phyloP scores from a whole-genome alignment of 2,329 filamentous ascomycete genomes.

The Aspergillus amoenus region DNA sequence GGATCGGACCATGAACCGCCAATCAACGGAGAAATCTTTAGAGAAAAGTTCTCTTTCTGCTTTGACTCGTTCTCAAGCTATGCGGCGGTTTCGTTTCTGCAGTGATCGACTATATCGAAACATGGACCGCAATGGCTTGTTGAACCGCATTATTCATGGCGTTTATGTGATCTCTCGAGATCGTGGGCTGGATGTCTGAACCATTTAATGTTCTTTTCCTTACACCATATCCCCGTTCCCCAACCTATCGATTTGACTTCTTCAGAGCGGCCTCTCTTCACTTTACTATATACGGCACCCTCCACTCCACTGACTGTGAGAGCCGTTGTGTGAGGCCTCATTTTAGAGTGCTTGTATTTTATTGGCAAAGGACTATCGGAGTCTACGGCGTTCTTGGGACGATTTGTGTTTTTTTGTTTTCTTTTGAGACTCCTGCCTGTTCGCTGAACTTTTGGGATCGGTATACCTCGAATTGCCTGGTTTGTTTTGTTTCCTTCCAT shows the following conservation, averaged over 20 bases:
- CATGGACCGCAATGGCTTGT: slow-evolving; percentile 13
- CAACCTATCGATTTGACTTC: neutral
- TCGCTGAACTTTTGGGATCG: neutral
- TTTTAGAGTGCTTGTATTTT: slow-evolving; percentile 29
- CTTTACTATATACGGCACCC: neutral
- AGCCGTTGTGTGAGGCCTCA: slow-evolving; percentile 3
- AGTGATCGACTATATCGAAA: slow-evolving; percentile 1
- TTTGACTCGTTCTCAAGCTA: slow-evolving; percentile 5
- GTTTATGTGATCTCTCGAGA: slow-evolving; percentile 32
- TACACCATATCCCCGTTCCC: neutral
- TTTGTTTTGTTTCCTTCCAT: slow-evolving; percentile 19
- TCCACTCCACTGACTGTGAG: slow-evolving; percentile 3
- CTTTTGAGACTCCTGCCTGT: neutral
- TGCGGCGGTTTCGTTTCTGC: slow-evolving; percentile 1
- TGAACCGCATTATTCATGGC: slow-evolving; percentile 32
- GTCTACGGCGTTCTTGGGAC: slow-evolving; percentile 16
- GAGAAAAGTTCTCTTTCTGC: slow-evolving; percentile 14
- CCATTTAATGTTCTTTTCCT: slow-evolving; percentile 9
- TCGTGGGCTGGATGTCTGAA: slow-evolving; percentile 34
- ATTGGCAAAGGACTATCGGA: slow-evolving; percentile 20
- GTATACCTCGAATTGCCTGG: slow-evolving; percentile 14
- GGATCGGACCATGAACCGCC: neutral
- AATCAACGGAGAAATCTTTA: slow-evolving; percentile 4
- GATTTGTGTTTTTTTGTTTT: slow-evolving; percentile 5
- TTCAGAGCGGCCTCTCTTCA: neutral